Evolutionary conservation across 2,329 filamentous ascomycete species (phyloP).

Genomic region (Ampelomyces quisqualis): DNA sequence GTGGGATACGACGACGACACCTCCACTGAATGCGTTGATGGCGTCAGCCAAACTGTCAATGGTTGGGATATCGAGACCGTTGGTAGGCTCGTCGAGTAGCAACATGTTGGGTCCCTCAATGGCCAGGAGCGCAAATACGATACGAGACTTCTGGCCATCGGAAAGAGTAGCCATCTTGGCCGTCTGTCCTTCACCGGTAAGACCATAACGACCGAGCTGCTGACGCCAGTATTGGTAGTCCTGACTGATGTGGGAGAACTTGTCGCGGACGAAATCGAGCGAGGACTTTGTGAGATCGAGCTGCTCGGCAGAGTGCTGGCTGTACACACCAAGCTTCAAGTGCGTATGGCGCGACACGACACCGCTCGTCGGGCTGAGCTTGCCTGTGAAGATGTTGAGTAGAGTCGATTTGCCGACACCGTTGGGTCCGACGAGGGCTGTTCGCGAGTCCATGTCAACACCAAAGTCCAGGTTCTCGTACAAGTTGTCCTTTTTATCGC

Average conservation of each 20-base stretch:
- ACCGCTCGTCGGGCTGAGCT: constrained; percentile 81
- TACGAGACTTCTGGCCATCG: constrained; percentile 96
- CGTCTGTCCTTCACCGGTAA: constrained; percentile 90
- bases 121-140: constrained; percentile 93
- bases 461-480: constrained; percentile 97
- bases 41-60: constrained; percentile 97
- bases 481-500: constrained; percentile 82
- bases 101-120: constrained; percentile 98
- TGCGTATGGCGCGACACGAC: constrained; percentile 90
- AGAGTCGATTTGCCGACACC: constrained; percentile 99
- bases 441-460: constrained; percentile 99
- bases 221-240: constrained; percentile 99
- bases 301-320: constrained; percentile 97
- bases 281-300: constrained; percentile 97
- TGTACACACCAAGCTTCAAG: constrained; percentile 97
- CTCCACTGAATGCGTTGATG: constrained; percentile 93
- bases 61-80: constrained; percentile 97
- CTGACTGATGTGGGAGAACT: constrained; percentile 83
- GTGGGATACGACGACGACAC: constrained; percentile 97
- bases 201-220: constrained; percentile 91
- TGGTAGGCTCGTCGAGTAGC: constrained; percentile 95
- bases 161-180: constrained; percentile 97
- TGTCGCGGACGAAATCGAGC: constrained; percentile 96
- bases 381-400: constrained; percentile 93
- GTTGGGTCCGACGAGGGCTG: constrained; percentile 94